Percentiles rank a stretch among this genome's conserved stretches.
phyloP scores from a whole-genome alignment of 371 early-diverging fungal genomes.

The Haplosporangium sp. region DNA sequence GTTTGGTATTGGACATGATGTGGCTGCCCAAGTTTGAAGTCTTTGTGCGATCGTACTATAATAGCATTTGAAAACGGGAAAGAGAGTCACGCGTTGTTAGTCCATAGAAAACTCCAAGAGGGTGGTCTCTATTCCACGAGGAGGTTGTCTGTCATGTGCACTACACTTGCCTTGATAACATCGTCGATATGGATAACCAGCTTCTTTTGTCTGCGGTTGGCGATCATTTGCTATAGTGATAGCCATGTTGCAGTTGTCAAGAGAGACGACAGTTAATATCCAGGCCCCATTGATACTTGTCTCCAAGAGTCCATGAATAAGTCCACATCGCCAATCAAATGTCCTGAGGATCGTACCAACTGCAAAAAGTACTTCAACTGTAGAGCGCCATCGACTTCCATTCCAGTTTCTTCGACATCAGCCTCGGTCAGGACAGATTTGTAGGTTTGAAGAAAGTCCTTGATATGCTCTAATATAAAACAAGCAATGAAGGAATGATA shows the following conservation, averaged over 20 bases:
- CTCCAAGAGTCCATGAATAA: too few species aligned
- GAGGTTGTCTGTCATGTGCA: too few species aligned
- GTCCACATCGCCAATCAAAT: too few species aligned
- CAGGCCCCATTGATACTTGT: too few species aligned
- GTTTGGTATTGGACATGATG: constrained; percentile 86
- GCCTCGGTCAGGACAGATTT: constrained; percentile 59
- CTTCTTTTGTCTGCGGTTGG: constrained; percentile 67
- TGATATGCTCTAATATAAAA: constrained; percentile 43
- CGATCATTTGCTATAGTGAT: constrained; percentile 65
- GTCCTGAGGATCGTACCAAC: constrained; percentile 37
- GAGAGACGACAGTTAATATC: too few species aligned
- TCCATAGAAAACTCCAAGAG: constrained; percentile 7
- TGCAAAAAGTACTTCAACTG: constrained; percentile 58
- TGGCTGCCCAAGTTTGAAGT: constrained; percentile 59
- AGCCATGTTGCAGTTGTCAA: not conserved
- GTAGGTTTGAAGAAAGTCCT: constrained; percentile 53
- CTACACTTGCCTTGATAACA: constrained; percentile 61
- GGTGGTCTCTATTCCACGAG: too few species aligned
- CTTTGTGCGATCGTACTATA: constrained; percentile 50
- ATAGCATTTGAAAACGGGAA: not conserved
- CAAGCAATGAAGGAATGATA: not conserved
- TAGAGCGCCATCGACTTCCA: constrained; percentile 58
- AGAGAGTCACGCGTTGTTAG: not conserved
- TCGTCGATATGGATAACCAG: constrained; percentile 72
- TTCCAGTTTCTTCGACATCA: constrained; percentile 56